Evolutionary conservation across 371 early-diverging fungal genomes (phyloP).

Genomic region (Thermomucor indicae-seudaticae): DNA sequence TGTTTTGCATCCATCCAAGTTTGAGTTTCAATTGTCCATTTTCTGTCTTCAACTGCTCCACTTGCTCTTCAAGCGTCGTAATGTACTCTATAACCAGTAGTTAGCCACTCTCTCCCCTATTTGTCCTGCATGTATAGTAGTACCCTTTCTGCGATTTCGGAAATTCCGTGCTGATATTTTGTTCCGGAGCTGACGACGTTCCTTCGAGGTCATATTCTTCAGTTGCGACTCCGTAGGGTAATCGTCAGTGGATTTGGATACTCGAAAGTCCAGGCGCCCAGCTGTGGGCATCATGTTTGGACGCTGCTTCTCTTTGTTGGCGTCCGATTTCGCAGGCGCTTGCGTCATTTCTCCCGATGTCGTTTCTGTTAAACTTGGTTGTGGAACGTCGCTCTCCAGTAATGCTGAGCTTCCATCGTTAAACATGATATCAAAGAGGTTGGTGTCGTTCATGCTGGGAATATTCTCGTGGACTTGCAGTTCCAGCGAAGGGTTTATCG

Average conservation of each 20-base stretch:
- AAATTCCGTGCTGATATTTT: slow-evolving; percentile 89
- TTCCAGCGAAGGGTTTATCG: too few species aligned
- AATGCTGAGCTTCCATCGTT: too few species aligned
- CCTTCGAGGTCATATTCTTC: slow-evolving; percentile 69
- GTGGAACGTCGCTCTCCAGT: too few species aligned
- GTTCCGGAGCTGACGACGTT: slow-evolving; percentile 83
- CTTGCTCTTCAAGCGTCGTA: slow-evolving; percentile 60
- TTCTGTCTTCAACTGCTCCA: slow-evolving; percentile 43
- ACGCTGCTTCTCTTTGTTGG: background rate
- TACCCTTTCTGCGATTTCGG: slow-evolving; percentile 83
- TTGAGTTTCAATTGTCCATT: slow-evolving; percentile 52
- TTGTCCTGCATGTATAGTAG: background rate
- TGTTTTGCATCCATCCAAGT: slow-evolving; percentile 24
- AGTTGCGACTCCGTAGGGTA: slow-evolving; percentile 26
- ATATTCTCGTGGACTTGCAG: too few species aligned
- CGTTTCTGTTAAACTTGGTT: background rate
- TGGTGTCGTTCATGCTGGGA: too few species aligned
- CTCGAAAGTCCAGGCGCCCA: slow-evolving; percentile 11
- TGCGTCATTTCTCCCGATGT: background rate
- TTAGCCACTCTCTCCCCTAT: background rate
- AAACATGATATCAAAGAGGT: too few species aligned
- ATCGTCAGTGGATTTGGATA: background rate
- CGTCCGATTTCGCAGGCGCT: background rate
- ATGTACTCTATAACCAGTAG: slow-evolving; percentile 62
- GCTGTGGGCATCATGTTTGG: slow-evolving; percentile 7